A percentile compares a stretch with the other conserved stretches of the same genome.
These are phyloP conservation scores for Nothophytophthora sp. DNA, from an alignment of 352 stramenopile genomes.

Conservation along the genomic window DNA sequence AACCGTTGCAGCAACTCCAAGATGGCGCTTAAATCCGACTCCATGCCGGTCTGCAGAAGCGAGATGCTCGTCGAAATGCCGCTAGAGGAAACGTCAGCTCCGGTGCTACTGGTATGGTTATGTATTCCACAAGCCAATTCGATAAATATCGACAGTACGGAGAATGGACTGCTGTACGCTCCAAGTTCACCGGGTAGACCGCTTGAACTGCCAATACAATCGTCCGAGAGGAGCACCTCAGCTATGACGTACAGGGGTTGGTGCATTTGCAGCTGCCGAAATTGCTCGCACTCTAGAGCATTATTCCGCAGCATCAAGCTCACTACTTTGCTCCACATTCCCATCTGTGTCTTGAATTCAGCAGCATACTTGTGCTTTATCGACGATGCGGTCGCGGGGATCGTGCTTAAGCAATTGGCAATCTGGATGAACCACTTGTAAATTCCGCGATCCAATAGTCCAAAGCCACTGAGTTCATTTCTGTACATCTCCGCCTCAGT, in stretches of 20 bases:
- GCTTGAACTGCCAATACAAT: constrained; percentile 24
- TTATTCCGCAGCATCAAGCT: constrained; percentile 63
- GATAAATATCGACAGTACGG: constrained; percentile 46
- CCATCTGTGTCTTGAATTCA: constrained; percentile 36
- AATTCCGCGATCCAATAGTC: constrained; percentile 64
- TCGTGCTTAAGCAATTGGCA: constrained; percentile 33
- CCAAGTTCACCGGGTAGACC: constrained; percentile 10
- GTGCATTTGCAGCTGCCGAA: constrained; percentile 57
- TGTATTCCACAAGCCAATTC: constrained; percentile 26
- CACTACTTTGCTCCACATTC: constrained; percentile 39
- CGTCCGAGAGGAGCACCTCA: constrained; percentile 33
- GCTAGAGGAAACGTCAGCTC: not conserved
- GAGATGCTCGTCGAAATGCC: constrained; percentile 7
- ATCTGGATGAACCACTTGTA: constrained; percentile 57
- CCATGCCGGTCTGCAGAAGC: constrained; percentile 47
- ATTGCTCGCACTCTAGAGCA: constrained; percentile 37
- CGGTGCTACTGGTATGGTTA: not conserved
- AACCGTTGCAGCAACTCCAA: constrained; percentile 53
- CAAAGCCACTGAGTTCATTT: constrained; percentile 56
- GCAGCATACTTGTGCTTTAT: constrained; percentile 20
- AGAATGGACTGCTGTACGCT: constrained; percentile 8
- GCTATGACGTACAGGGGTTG: constrained; percentile 59
- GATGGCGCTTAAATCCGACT: constrained; percentile 58
- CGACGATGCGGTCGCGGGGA: constrained; percentile 4
- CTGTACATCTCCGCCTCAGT: constrained; percentile 33